A percentile compares a stretch with the other conserved stretches of the same genome.
Evolutionary conservation across 208 protist species (phyloP).

Genomic region (Trypanosoma theileri): DNA sequence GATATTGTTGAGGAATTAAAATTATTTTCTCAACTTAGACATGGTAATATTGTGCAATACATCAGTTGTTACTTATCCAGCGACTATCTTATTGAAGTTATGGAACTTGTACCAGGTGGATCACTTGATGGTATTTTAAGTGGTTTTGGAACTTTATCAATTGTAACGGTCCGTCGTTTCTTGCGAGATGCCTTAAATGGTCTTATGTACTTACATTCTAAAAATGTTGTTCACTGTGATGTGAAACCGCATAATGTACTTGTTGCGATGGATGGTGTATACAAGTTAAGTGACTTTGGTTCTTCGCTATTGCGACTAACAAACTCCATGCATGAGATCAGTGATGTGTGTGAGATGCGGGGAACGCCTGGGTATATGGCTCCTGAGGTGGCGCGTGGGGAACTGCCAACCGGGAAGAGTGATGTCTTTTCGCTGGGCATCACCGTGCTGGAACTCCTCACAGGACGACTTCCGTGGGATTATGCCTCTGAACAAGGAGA

Average conservation of each 20-base stretch:
- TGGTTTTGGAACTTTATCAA: conserved; percentile 54
- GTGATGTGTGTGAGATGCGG: conserved; percentile 62
- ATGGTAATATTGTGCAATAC: conserved; percentile 87
- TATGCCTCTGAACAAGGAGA: conserved; percentile 13
- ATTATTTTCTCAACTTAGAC: conserved; percentile 56
- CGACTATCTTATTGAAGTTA: conserved; percentile 65
- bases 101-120: conserved; percentile 84
- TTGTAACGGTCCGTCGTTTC: conserved; percentile 52
- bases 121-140: conserved; percentile 64
- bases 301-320: conserved; percentile 48
- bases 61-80: conserved; percentile 54
- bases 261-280: conserved; percentile 76
- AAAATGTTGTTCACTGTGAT: conserved; percentile 75
- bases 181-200: conserved; percentile 64
- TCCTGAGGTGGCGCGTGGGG: conserved; percentile 66
- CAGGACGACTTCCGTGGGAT: conserved; percentile 57
- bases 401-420: conserved; percentile 50
- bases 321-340: conserved; percentile 39
- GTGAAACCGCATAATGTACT: conserved; percentile 88
- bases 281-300: conserved; percentile 87
- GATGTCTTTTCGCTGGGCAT: conserved; percentile 73
- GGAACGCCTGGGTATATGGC: conserved; percentile 83
- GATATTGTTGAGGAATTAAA: conserved; percentile 63
- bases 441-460: conserved; percentile 57
- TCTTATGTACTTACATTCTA: conserved; percentile 75